These are phyloP conservation scores for Paxillus ammoniavirescens DNA, from an alignment of 768 basidiomycete species.

Conservation along the genomic window DNA sequence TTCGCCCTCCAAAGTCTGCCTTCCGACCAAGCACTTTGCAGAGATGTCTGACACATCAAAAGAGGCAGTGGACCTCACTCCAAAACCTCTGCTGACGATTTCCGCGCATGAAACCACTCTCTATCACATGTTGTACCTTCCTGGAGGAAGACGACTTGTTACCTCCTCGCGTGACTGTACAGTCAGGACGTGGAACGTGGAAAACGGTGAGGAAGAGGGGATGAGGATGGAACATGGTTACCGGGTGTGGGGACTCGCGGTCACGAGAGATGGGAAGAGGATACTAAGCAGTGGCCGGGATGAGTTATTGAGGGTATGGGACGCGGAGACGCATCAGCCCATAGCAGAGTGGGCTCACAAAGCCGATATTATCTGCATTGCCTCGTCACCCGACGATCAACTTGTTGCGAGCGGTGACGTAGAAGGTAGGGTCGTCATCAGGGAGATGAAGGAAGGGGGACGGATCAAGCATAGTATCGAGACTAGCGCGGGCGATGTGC, in stretches of 20 bases:
- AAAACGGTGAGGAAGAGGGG: conserved; percentile 5
- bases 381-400: conserved; percentile 3
- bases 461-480: no score
- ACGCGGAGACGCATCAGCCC: neutral
- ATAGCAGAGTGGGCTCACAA: neutral
- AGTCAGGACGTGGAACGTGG: conserved; percentile 2
- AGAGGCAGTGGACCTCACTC: no score
- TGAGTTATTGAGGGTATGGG: conserved; percentile 1
- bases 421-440: no score
- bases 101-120: neutral
- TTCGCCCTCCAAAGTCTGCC: no score
- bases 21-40: no score
- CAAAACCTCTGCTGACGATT: neutral
- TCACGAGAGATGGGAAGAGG: neutral
- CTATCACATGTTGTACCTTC: neutral
- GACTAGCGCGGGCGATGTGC: no score
- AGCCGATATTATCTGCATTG: neutral
- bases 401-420: neutral
- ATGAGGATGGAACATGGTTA: neutral
- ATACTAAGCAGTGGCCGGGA: neutral
- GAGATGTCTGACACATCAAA: no score
- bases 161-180: neutral
- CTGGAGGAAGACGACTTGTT: conserved; percentile 7
- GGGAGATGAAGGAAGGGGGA: no score
- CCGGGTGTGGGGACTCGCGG: neutral